phyloP scores from a whole-genome alignment of 306 rosid species.

The Notholithocarpus densiflorus region DNA sequence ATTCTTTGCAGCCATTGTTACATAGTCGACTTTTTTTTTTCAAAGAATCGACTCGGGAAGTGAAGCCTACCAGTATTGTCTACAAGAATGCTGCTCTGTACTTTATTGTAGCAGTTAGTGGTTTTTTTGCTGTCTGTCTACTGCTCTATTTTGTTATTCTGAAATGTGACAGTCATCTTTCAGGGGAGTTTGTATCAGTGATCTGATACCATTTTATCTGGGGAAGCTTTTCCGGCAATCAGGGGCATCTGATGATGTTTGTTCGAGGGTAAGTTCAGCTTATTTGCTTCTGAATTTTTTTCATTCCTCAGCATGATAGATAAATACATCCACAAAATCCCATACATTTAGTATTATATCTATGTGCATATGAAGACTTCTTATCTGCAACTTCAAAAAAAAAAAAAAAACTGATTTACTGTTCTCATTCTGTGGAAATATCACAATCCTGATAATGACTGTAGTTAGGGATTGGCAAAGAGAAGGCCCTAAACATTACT shows the following conservation, averaged over 20 bases:
- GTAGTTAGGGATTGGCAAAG: conserved; percentile 64
- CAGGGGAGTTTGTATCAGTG: conserved; percentile 78
- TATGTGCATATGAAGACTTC: neutral
- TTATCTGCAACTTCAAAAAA: neutral
- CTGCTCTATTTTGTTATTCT: conserved; percentile 2
- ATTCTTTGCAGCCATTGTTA: neutral
- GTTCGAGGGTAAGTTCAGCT: conserved; percentile 43
- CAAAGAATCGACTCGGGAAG: neutral
- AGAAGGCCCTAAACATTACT: conserved; percentile 47
- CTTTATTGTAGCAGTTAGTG: neutral
- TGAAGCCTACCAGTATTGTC: neutral
- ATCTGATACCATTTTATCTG: conserved; percentile 59
- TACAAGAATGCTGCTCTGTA: neutral
- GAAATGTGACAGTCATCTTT: neutral
- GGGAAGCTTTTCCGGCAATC: conserved; percentile 58
- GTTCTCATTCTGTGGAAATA: conserved; percentile 1
- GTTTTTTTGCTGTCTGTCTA: neutral
- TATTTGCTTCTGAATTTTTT: conserved; percentile 1
- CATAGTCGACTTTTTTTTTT: neutral
- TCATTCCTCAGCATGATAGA: neutral
- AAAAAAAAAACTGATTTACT: neutral
- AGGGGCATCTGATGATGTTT: conserved; percentile 53
- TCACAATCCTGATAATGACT: conserved; percentile 16
- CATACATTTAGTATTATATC: neutral
- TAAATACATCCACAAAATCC: neutral